A percentile compares a stretch with the other conserved stretches of the same genome.
Evolutionary conservation across 2,329 filamentous ascomycete species (phyloP).

Genomic region (Epicoccum nigrum): DNA sequence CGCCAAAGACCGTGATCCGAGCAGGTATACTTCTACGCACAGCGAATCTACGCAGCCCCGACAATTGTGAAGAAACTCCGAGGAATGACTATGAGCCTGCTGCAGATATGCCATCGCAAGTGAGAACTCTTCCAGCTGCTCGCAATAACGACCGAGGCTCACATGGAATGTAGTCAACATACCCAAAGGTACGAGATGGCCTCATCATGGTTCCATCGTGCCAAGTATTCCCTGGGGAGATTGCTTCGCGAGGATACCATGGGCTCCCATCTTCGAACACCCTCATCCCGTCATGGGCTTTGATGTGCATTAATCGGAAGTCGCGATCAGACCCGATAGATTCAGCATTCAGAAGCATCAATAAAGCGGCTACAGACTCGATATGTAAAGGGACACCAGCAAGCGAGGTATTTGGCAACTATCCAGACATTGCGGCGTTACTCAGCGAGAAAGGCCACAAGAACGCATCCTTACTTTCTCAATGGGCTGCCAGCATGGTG

Average conservation of each 20-base stretch:
- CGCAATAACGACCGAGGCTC: not conserved
- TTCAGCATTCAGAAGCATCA: not conserved
- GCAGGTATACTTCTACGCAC: not conserved
- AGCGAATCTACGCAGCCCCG: not conserved
- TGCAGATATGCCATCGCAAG: not conserved
- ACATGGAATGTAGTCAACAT: not conserved
- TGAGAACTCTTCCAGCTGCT: not conserved
- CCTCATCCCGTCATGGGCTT: not conserved
- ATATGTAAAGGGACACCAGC: not conserved
- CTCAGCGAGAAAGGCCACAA: not conserved
- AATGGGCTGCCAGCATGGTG: not conserved
- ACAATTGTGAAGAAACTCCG: not conserved
- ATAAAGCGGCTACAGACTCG: not conserved
- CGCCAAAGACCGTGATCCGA: no score
- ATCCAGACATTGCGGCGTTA: not conserved
- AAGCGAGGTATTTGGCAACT: not conserved
- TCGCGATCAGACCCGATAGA: not conserved
- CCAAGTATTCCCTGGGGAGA: not conserved
- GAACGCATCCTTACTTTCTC: not conserved
- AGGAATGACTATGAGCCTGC: not conserved
- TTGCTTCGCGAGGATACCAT: no score
- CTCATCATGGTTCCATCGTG: not conserved
- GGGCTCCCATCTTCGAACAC: not conserved
- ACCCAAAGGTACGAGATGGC: not conserved
- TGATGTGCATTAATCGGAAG: not conserved